Base-by-base conservation (phyloP, 2,329 filamentous ascomycete species). In the Botryosphaeria dothidea region DNA sequence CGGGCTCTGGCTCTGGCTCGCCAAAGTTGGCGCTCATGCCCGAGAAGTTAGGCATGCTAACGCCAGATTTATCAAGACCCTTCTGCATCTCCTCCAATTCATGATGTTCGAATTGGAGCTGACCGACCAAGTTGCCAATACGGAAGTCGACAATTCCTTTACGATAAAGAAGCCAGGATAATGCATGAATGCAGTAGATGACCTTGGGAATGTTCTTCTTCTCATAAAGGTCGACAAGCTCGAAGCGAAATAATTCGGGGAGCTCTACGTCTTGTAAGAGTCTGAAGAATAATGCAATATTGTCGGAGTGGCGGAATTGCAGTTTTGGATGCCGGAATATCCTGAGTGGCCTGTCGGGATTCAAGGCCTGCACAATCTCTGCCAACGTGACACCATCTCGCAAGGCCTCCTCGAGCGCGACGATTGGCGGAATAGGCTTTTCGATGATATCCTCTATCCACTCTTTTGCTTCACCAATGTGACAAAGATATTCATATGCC, bases 141-240 rank as follows among this genome's bases (percentile, higher is more conserved):
- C 93, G 89, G 77, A 99, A 98, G 73, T 93, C 90, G 43, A 98
- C 91, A 68, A 98, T 92, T 1, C 95, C 94, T 76, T 97, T 95
- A 56, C 95, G 90, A 78, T 92, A 97, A 11, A 99, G 84, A n/a
- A 99, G 84, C 93, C 94, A 99, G 75, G 94, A 98, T 19, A 99
- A 83, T 0, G 95, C 95, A 73, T 99, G 95, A 61, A 99, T 95
- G 75, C 95, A 99, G 80, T 99, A 96, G 67, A 99, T 99, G 75
- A 98, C 96, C 78, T 98, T 99, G 3, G 95, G 95, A 1, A 98
- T 96, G 72, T 99, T 99, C 80, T 99, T 99, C 83, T 98, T 99
- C 79, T 99, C 96, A 81, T 99, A 99, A 13, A 99, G 81, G 78
- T 99, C 95, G 68, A 98, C 96, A 51, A 98, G 84, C 77, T 99